Base-by-base conservation (phyloP, 164 flowering plant genomes). In the Protea cynaroides region DNA sequence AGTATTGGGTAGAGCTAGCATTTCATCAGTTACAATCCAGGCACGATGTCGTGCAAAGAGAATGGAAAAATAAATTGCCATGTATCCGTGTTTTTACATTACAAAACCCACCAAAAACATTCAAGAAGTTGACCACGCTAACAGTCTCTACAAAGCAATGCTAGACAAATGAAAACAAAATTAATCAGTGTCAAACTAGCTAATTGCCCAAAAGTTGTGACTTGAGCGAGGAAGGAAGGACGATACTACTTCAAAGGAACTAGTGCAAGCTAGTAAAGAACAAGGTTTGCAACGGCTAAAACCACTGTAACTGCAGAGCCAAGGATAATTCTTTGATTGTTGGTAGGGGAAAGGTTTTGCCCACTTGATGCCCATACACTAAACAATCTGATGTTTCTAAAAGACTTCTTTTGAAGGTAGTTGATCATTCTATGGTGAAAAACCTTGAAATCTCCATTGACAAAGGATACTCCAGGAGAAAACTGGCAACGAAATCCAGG, bases 221-320 rank as follows among this genome's bases (percentile, higher is more conserved):
- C 65, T 67, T 89, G 98, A 43, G 98, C 98, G 58, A 89, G 68
- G 64, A 92, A 92, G 74, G 89, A 89, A 9, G 98, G 98, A n/a
- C n/a, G n/a, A 64, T 81, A 85, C 24, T 87, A 68, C 70, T 87
- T 84, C 92, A 92, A 84, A 10, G 98, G 98, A 63, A 92, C 96
- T 63, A 92, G 92, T 23, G 98, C 98, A n/a, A 92, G 96, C 72
- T 89, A 89, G 78, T 87, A 87, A 22, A 92, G 82, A 38, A 92
- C 94, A 14, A 96, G 89, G 74, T 87, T 89, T 14, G 86, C 81
- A 9, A 88, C 77, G 0, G 95, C 96, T 29, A 89, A 64, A 11
- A 70, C 65, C 1, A 83, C 71, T 0, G 94, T 80, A 11, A 78
- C n/a, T 12, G 78, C 85, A 4, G 92, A 85, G 59, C 80, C 64